Evolutionary conservation across 805 yeast genomes (phyloP), one percentile per base, ranked within the genome.

Genomic region (Candida arabinofermentans): DNA sequence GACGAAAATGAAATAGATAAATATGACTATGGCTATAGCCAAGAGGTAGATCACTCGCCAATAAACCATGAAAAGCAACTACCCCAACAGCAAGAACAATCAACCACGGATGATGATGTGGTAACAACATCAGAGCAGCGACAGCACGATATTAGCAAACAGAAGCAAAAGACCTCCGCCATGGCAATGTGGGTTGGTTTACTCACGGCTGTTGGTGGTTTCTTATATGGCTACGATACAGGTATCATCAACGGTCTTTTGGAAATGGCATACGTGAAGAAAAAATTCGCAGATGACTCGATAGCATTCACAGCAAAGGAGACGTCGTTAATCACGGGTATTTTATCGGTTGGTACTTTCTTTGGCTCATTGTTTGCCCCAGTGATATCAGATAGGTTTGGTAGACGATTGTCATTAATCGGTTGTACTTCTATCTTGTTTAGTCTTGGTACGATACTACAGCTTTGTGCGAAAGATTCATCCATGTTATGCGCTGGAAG

Each of bases 201-300:
- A 18, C 81, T 87, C 45, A 91, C 93, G 9, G 95, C 96, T 12
- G 75, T 86, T n/a, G 96, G 96, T 22, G 96, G 96, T 0, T 85
- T 88, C 58, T 67, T 88, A 32, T 88, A 83, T 58, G 96, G 96
- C 1, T 89, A 86, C 58, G 96, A 88, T 61, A 88, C 96, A 0
- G 96, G 96, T 1, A 66, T 86, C 36, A 83, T 87, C 39, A 87
- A 87, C 58, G 87, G 86, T 47, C 66, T 88, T 5, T 58, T 83
- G 40, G 93, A 86, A 48, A 86, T 89, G 95, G 52, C 64, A 10
- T 85, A 75, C 57, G 88, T 88, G 32, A 69, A 70, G 31, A 46
- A 62, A 2, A 68, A 74, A 35, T 77, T 86, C 49, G 77, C 91
- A 1, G 52, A 69, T 0, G 68, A 74, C 49, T 61, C 66, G 13